A percentile compares a stretch with the other conserved stretches of the same genome.
Evolutionary conservation across 345 rosid species (phyloP).

Genomic region (Brassica juncea): DNA sequence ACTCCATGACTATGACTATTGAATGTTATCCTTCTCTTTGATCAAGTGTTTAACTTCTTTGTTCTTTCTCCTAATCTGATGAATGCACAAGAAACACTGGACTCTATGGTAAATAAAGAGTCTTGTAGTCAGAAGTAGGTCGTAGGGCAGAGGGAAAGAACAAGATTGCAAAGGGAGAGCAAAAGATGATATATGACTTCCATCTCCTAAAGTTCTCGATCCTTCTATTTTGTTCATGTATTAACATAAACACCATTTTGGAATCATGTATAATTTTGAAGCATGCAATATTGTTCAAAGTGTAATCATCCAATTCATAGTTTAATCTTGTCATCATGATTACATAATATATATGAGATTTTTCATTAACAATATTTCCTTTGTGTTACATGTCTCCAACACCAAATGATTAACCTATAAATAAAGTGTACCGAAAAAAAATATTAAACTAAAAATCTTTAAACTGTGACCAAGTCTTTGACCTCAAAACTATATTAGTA

Average conservation of each 20-base stretch:
- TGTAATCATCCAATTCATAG: not conserved
- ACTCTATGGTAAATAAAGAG: conserved; percentile 80
- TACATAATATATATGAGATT: not conserved
- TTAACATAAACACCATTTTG: not conserved
- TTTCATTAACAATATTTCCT: not conserved
- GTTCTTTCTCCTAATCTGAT: not conserved
- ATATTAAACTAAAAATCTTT: not conserved
- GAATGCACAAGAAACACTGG: conserved; percentile 64
- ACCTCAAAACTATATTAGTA: not conserved
- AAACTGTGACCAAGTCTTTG: not conserved
- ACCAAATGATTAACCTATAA: not conserved
- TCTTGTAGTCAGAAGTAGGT: conserved; percentile 84
- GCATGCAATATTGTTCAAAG: not conserved
- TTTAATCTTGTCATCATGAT: not conserved
- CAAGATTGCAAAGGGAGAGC: conserved; percentile 60
- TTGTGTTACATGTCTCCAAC: not conserved
- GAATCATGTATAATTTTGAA: not conserved
- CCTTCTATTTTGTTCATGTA: not conserved
- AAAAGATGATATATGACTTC: conserved; percentile 91
- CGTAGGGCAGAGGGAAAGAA: conserved; percentile 73
- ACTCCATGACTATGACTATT: conserved; percentile 88
- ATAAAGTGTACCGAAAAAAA: not conserved
- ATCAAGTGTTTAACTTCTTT: not conserved
- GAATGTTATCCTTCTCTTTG: conserved; percentile 42
- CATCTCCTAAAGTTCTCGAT: conserved; percentile 79